Evolutionary conservation across 257 asterid genomes (phyloP).

Genomic region (Lithospermum erythrorhizon): DNA sequence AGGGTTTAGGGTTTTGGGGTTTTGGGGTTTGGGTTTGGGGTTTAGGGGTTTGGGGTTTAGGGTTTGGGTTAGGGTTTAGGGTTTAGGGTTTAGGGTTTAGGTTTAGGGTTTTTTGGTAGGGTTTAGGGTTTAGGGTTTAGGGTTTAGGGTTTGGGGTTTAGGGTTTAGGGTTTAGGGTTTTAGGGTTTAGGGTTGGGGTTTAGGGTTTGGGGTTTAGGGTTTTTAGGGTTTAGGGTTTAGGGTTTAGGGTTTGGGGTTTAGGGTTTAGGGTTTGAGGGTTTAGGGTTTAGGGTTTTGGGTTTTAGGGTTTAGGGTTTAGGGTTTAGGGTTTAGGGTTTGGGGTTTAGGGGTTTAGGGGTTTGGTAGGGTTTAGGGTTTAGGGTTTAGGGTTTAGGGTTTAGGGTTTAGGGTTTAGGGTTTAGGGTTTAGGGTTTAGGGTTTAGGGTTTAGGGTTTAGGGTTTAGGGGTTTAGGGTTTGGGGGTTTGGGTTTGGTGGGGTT

Average conservation of each 20-base stretch:
- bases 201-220: constrained; percentile 14
- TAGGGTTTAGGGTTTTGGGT: no score
- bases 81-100: constrained; percentile 10
- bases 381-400: constrained; percentile 9
- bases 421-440: constrained; percentile 11
- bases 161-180: constrained; percentile 17
- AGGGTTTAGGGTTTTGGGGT: no score
- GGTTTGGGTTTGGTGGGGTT: no score
- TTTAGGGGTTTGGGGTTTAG: no score
- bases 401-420: constrained; percentile 7
- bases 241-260: no score
- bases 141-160: constrained; percentile 4
- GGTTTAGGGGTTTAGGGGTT: no score
- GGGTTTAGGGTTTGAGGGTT: no score
- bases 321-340: no score
- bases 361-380: neutral
- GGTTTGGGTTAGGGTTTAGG: constrained; percentile 3
- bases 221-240: neutral
- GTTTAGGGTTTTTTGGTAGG: constrained; percentile 12
- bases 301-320: no score
- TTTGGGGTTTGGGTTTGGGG: neutral
- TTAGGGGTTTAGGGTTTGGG: no score
- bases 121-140: constrained; percentile 19
- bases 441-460: neutral
- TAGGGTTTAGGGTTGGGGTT: constrained; percentile 11